These are phyloP conservation scores for Solanum hybrid DNA, from an alignment of 305 asterid species.

Conservation along the genomic window DNA sequence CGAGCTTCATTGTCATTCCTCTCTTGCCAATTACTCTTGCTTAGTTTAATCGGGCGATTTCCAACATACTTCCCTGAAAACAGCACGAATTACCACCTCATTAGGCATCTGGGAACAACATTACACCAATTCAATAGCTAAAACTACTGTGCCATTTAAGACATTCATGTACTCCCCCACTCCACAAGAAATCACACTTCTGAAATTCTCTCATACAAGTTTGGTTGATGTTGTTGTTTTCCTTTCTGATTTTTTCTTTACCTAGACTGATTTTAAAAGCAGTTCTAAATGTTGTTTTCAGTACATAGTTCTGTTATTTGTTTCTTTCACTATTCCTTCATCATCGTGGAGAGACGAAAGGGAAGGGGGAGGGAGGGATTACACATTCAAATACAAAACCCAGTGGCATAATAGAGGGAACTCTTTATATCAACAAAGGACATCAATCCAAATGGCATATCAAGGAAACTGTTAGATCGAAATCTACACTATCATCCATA, in stretches of 20 bases:
- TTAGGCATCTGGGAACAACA: not conserved
- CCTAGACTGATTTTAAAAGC: not conserved
- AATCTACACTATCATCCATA: not conserved
- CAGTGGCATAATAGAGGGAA: not conserved
- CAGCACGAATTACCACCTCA: not conserved
- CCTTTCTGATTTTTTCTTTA: not conserved
- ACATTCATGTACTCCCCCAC: not conserved
- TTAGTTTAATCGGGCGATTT: constrained; percentile 84
- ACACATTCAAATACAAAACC: not conserved
- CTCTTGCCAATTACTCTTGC: constrained; percentile 89
- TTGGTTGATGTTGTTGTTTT: not conserved
- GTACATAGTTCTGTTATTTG: not conserved
- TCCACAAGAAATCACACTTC: not conserved
- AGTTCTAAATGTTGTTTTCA: not conserved
- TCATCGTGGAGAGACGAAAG: not conserved
- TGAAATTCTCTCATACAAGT: not conserved
- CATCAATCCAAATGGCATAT: not conserved
- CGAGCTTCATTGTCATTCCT: constrained; percentile 62
- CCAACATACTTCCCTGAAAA: constrained; percentile 86
- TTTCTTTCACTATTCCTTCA: not conserved
- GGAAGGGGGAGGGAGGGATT: not conserved
- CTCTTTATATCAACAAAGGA: not conserved
- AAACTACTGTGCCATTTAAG: not conserved
- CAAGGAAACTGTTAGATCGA: not conserved
- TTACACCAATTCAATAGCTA: not conserved